These are phyloP conservation scores for Cymbopogon citratus DNA, from an alignment of 176 grass and related monocot species.

Conservation along the genomic window DNA sequence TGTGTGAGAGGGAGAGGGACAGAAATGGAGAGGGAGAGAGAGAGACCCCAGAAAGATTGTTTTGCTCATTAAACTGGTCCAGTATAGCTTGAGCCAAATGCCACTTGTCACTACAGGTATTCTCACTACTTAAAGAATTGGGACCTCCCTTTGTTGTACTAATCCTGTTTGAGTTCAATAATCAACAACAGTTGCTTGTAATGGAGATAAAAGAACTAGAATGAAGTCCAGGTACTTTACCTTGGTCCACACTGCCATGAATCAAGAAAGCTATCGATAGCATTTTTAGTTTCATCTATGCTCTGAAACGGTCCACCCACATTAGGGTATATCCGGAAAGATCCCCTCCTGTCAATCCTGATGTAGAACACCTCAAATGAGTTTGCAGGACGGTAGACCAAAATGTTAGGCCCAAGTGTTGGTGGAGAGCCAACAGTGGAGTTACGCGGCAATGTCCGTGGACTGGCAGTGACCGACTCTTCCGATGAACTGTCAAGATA, in stretches of 20 bases:
- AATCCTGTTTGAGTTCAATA: neutral
- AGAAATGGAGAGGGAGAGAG: neutral
- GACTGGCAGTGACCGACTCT: neutral
- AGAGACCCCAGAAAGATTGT: neutral
- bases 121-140: neutral
- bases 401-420: neutral
- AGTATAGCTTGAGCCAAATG: neutral
- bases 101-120: neutral
- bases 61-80: neutral
- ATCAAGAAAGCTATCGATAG: neutral
- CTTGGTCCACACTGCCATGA: too few relatives aligned
- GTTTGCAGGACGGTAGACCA: neutral
- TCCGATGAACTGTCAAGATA: neutral
- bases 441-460: neutral
- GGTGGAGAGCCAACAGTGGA: neutral
- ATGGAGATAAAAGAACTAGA: neutral
- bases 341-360: neutral
- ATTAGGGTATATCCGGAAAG: neutral
- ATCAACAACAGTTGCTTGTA: neutral
- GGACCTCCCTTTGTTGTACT: neutral
- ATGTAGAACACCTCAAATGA: neutral
- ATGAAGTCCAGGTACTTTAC: neutral
- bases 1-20: neutral
- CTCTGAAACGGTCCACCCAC: slow-evolving; percentile 11
- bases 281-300: neutral